Evolutionary conservation across 805 yeast genomes (phyloP).

Genomic region (Candida caryicola): DNA sequence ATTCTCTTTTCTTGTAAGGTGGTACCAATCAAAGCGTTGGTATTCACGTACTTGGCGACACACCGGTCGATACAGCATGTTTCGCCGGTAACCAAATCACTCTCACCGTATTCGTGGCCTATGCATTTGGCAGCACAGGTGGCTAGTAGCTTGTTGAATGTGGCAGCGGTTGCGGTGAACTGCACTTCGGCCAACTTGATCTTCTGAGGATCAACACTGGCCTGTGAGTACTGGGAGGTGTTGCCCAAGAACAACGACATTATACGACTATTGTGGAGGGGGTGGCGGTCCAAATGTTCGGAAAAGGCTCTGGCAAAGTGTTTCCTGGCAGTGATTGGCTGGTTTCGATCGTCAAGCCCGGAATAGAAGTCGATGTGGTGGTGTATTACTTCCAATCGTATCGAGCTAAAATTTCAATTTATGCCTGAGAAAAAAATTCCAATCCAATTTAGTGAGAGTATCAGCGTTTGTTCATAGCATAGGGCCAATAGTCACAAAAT

Average conservation of each 20-base stretch:
- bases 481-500: no score
- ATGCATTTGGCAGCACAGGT: constrained; percentile 77
- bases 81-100: constrained; percentile 84
- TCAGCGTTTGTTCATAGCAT: no score
- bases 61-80: constrained; percentile 80
- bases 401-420: no score
- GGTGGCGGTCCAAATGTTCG: no score
- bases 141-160: constrained; percentile 46
- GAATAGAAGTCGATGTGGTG: no score
- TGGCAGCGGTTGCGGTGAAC: constrained; percentile 53
- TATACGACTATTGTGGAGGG: neutral
- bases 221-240: constrained; percentile 39
- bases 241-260: constrained; percentile 67
- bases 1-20: constrained; percentile 41
- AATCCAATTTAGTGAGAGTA: no score
- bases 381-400: no score
- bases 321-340: no score
- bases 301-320: no score
- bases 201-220: constrained; percentile 58
- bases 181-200: constrained; percentile 65
- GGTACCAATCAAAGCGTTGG: constrained; percentile 63
- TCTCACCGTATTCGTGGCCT: constrained; percentile 80
- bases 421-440: no score
- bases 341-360: no score
- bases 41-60: constrained; percentile 75